phyloP scores from a whole-genome alignment of 441 rosid species.

The Eruca vesicaria region DNA sequence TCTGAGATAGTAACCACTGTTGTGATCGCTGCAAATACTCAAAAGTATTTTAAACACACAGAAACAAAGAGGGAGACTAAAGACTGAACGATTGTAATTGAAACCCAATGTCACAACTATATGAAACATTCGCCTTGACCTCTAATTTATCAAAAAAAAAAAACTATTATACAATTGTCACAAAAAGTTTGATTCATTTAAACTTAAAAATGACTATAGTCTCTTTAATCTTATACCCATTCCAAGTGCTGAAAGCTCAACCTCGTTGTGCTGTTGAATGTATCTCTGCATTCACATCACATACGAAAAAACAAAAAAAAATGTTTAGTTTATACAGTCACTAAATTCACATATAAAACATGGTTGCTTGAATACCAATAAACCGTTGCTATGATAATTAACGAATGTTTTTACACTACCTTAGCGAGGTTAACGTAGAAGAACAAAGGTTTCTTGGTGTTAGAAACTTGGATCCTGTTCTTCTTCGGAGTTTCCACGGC shows the following conservation, averaged over 20 bases:
- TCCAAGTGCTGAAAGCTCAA: conserved; percentile 85
- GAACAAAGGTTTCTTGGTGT: conserved; percentile 19
- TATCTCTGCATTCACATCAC: conserved; percentile 48
- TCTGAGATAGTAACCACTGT: conserved; percentile 84
- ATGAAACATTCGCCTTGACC: background rate
- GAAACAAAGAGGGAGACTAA: background rate
- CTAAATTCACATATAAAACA: background rate
- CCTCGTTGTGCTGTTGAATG: conserved; percentile 80
- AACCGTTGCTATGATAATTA: background rate
- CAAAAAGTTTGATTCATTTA: too few relatives aligned
- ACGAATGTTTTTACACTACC: background rate
- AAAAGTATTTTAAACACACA: background rate
- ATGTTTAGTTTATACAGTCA: background rate
- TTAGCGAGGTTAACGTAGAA: conserved; percentile 17
- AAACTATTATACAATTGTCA: too few relatives aligned
- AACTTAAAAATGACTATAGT: too few relatives aligned
- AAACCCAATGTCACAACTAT: background rate
- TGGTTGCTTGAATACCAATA: background rate
- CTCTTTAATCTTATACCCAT: too few relatives aligned
- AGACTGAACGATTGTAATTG: background rate
- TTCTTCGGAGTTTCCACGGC: conserved; percentile 2
- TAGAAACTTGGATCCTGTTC: conserved; percentile 18
- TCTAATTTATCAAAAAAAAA: background rate
- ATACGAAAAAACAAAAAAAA: background rate
- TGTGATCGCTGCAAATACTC: conserved; percentile 55